These are phyloP conservation scores for Corynespora cassiicola DNA, from an alignment of 2,329 filamentous ascomycete species.

Conservation along the genomic window DNA sequence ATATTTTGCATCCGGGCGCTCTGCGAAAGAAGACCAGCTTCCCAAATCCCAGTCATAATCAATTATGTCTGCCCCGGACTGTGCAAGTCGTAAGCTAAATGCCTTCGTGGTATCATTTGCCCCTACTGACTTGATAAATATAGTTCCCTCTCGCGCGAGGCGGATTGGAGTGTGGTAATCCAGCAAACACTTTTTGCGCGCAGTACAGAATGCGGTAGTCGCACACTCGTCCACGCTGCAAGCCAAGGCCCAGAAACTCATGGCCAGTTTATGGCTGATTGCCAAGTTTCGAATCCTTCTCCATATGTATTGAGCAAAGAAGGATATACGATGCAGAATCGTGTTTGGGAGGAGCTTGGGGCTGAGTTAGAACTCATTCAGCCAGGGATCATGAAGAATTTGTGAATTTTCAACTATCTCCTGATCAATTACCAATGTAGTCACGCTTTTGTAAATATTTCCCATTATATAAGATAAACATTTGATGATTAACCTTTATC, in stretches of 20 bases:
- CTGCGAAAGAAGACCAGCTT: slow-evolving; percentile 18
- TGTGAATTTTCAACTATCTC: no score
- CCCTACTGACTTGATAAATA: slow-evolving; percentile 2
- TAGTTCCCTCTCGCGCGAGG: slow-evolving; percentile 31
- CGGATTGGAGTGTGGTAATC: slow-evolving; percentile 10
- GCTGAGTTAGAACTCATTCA: slow-evolving; percentile 47
- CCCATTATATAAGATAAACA: no score
- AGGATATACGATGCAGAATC: slow-evolving; percentile 42
- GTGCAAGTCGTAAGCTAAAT: slow-evolving; percentile 32
- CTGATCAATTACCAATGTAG: no score
- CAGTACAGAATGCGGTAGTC: slow-evolving; percentile 48
- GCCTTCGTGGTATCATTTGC: not conserved
- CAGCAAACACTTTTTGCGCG: slow-evolving; percentile 36
- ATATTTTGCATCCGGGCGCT: slow-evolving; percentile 32
- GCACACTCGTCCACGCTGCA: slow-evolving; percentile 50
- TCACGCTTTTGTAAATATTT: no score
- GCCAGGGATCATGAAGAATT: slow-evolving; percentile 30
- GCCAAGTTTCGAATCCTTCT: slow-evolving; percentile 31
- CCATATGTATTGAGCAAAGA: slow-evolving; percentile 44
- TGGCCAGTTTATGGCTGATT: slow-evolving; percentile 50
- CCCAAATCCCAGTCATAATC: slow-evolving; percentile 34
- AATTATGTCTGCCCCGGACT: slow-evolving; percentile 43
- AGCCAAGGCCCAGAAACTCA: slow-evolving; percentile 43
- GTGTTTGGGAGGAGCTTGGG: slow-evolving; percentile 50
- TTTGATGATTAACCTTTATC: no score